Evolutionary conservation across 2,329 filamentous ascomycete species (phyloP).

Genomic region (Trichoderma afroharzianum): DNA sequence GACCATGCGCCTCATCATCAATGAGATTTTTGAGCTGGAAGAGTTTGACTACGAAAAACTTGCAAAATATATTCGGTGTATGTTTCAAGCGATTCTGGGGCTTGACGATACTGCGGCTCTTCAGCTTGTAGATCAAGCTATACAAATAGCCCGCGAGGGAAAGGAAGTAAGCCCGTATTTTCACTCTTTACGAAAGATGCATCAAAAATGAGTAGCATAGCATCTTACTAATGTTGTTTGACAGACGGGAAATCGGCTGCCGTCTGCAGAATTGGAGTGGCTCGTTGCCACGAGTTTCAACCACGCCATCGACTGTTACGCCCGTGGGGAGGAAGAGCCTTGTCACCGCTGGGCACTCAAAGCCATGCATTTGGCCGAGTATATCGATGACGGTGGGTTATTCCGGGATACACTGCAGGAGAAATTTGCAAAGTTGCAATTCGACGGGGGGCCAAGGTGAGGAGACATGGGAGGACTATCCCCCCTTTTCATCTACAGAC

Average conservation of each 20-base stretch:
- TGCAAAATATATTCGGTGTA: conserved; percentile 72
- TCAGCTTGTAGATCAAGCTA: conserved; percentile 61
- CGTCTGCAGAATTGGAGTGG: conserved; percentile 69
- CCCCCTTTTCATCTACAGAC: neutral
- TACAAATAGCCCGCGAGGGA: conserved; percentile 49
- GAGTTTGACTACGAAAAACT: conserved; percentile 56
- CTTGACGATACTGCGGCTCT: conserved; percentile 54
- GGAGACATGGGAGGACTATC: too few relatives aligned
- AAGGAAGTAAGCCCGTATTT: conserved; percentile 36
- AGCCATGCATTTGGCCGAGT: conserved; percentile 59
- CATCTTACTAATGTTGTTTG: neutral
- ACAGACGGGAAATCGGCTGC: conserved; percentile 51
- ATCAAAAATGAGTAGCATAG: neutral
- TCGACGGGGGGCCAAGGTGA: conserved; percentile 17
- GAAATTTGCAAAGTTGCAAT: conserved; percentile 40
- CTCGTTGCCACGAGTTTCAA: conserved; percentile 69
- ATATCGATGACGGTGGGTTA: conserved; percentile 51
- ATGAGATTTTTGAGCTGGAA: conserved; percentile 59
- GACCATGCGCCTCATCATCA: conserved; percentile 64
- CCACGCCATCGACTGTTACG: conserved; percentile 64
- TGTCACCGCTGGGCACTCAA: conserved; percentile 61
- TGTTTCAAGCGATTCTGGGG: conserved; percentile 65
- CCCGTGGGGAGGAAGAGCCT: conserved; percentile 48
- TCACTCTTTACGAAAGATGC: neutral
- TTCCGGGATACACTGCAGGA: conserved; percentile 43